Base-by-base conservation (phyloP, 1,284 basidiomycete genomes). In the Austropuccinia psidii region DNA sequence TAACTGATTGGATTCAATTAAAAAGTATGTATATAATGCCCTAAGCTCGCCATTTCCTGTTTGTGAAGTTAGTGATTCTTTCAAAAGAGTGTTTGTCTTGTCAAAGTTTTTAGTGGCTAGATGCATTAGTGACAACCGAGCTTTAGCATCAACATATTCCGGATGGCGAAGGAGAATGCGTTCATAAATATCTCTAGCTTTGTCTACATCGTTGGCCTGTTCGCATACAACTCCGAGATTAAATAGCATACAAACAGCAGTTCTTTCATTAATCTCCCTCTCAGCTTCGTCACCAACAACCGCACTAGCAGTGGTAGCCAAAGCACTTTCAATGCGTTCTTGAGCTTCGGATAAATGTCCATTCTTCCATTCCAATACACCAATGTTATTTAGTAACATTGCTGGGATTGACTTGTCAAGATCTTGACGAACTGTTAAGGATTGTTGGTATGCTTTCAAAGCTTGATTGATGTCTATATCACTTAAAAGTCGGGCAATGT, bases 61-160 rank as follows among this genome's bases (percentile, higher is more conserved):
- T 78, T 90, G 87, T 0, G 90, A 87, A 0, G 85, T 83, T 49
- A 93, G 85, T 0, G 89, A 87, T 80, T 96, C 90, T 81, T 96
- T 97, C 67, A 97, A 82, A 6, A 93, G 84, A 1, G 89, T 88
- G 80, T 94, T 90, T 0, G 92, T 91, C 3, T 91, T 89, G 76
- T 89, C 87, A 77, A 87, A 84, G 17, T 87, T 86, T 61, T 89
- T 89, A 29, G 88, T 78, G 31, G 84, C 83, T 0, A 87, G 83
- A 0, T 89, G 84, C 84, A 96, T 88, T 13, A 89, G 85, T 0
- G 92, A 91, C 76, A 90, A 88, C 39, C 93, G 89, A 47, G 93
- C 86, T 83, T 96, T 97, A 76, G 93, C 93, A 80, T 96, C 93
- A 55, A 91, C 86, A 80, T 95, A 96, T 82, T 96, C 93, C 0